These are phyloP conservation scores for Ceratocystis colombiana DNA, from an alignment of 2,329 filamentous ascomycete genomes.

Conservation along the genomic window DNA sequence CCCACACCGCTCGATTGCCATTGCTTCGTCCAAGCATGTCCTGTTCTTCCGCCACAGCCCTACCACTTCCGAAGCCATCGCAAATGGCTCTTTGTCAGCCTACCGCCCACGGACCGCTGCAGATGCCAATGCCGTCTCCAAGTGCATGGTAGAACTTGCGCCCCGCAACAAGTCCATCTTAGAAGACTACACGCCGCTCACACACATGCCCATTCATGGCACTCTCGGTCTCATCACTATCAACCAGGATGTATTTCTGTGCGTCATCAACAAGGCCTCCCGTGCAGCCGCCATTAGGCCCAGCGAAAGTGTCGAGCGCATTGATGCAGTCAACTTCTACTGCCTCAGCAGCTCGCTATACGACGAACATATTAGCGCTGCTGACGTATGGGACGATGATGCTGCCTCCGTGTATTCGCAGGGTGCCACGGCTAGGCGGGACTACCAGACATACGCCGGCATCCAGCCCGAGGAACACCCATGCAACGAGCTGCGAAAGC, in stretches of 20 bases:
- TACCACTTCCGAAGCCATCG: constrained; percentile 48
- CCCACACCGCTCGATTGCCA: constrained; percentile 76
- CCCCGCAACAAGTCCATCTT: constrained; percentile 55
- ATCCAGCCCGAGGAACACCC: constrained; percentile 66
- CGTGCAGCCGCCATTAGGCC: constrained; percentile 74
- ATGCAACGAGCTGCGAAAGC: constrained; percentile 80
- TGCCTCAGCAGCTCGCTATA: constrained; percentile 81
- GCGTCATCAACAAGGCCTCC: constrained; percentile 70
- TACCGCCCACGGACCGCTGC: constrained; percentile 36
- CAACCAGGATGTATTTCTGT: constrained; percentile 76
- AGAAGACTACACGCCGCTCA: constrained; percentile 65
- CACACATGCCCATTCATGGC: constrained; percentile 64
- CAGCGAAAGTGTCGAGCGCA: constrained; percentile 80
- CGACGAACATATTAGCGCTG: constrained; percentile 56
- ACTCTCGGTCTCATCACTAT: constrained; percentile 82
- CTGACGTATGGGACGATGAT: constrained; percentile 46
- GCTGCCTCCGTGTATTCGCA: constrained; percentile 41
- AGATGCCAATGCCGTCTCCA: constrained; percentile 41
- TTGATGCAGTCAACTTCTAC: constrained; percentile 80
- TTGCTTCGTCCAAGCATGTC: constrained; percentile 67
- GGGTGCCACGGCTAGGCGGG: constrained; percentile 30
- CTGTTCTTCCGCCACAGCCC: constrained; percentile 74
- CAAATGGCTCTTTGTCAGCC: constrained; percentile 50
- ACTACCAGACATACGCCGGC: constrained; percentile 27
- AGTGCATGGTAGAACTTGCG: constrained; percentile 83